phyloP scores from a whole-genome alignment of 345 rosid genomes.

The Populus ilicifolia region DNA sequence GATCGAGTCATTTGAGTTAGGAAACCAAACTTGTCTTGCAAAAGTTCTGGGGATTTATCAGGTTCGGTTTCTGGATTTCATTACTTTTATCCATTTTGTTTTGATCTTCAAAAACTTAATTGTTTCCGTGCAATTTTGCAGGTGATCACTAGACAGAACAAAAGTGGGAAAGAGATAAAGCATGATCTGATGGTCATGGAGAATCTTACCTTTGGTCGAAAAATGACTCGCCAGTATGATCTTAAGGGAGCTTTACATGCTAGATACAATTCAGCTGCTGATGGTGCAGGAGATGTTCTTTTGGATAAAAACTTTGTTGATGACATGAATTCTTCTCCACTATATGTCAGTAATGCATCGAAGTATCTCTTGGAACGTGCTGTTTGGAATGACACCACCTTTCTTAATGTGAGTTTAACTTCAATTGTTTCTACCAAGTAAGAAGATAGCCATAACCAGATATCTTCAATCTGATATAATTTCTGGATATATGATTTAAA shows the following conservation, averaged over 20 bases:
- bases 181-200: slow-evolving; percentile 98
- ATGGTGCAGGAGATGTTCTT: slow-evolving; percentile 70
- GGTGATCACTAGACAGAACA: slow-evolving; percentile 74
- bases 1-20: slow-evolving; percentile 58
- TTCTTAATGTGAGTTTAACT: slow-evolving; percentile 67
- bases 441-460: not conserved
- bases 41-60: slow-evolving; percentile 95
- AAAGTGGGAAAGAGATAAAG: slow-evolving; percentile 71
- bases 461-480: not conserved
- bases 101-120: not conserved
- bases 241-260: slow-evolving; percentile 90
- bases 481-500: not conserved
- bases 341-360: slow-evolving; percentile 75
- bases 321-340: slow-evolving; percentile 85
- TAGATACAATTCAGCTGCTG: slow-evolving; percentile 50
- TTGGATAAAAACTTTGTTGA: slow-evolving; percentile 92
- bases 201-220: slow-evolving; percentile 74
- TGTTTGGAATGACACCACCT: slow-evolving; percentile 91
- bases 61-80: slow-evolving; percentile 37
- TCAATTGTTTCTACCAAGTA: not conserved
- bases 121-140: slow-evolving; percentile 29
- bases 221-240: slow-evolving; percentile 78
- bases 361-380: slow-evolving; percentile 75
- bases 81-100: not conserved
- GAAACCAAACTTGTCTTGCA: slow-evolving; percentile 93